Evolutionary conservation across 495 filamentous ascomycete species (phyloP).

Genomic region (Podospora tetraspora): DNA sequence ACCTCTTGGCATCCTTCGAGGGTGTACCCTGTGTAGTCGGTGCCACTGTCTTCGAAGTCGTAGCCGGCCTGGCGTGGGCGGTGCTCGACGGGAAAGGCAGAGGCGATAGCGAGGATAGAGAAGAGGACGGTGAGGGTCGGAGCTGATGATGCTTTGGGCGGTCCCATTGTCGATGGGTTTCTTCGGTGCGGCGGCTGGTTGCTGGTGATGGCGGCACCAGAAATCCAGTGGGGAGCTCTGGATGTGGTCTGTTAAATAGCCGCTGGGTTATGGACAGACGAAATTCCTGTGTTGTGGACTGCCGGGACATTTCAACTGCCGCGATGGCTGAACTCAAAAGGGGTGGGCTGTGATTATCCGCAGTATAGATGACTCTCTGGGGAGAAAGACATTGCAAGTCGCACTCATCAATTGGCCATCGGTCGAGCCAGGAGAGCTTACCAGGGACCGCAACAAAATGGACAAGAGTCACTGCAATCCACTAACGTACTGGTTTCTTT

Average conservation of each 20-base stretch:
- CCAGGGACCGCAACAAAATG: no score
- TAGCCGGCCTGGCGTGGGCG: neutral
- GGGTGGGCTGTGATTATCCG: neutral
- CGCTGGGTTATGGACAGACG: neutral
- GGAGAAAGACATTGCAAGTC: no score
- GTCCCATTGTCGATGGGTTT: neutral
- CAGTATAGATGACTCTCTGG: no score
- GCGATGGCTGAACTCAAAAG: neutral
- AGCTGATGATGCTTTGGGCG: neutral
- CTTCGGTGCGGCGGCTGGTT: neutral
- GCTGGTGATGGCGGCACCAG: no score
- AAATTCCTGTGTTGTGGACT: neutral
- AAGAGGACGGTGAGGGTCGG: neutral
- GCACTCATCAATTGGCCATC: no score
- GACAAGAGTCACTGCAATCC: no score
- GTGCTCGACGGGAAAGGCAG: neutral
- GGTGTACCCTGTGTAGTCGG: conserved; percentile 1
- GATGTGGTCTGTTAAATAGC: neutral
- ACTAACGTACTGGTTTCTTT: no score
- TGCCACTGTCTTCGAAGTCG: neutral
- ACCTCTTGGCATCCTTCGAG: neutral
- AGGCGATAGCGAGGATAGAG: neutral
- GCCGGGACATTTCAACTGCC: neutral
- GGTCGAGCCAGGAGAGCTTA: no score
- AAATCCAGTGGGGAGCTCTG: no score